phyloP scores from a whole-genome alignment of 2,329 filamentous ascomycete species.

The Zopfia rhizophila region DNA sequence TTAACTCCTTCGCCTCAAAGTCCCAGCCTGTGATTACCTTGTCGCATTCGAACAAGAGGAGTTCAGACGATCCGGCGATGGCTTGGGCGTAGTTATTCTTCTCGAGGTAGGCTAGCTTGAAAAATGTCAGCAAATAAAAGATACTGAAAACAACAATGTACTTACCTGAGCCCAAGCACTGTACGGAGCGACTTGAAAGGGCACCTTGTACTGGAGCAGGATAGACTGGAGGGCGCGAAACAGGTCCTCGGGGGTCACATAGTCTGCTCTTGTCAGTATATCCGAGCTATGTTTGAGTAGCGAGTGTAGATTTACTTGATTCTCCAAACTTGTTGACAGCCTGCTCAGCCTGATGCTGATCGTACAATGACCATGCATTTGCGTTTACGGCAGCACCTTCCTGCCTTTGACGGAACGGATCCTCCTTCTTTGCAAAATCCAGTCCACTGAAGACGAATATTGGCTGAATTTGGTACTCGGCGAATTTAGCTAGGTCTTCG shows the following conservation, averaged over 20 bases:
- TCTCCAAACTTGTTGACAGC: conserved; percentile 90
- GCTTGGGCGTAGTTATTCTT: conserved; percentile 71
- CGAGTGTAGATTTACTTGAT: conserved; percentile 66
- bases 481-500: conserved; percentile 78
- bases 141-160: conserved; percentile 13
- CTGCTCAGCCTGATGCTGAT: conserved; percentile 78
- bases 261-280: conserved; percentile 62
- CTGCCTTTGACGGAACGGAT: conserved; percentile 67
- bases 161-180: conserved; percentile 85
- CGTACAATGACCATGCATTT: conserved; percentile 88
- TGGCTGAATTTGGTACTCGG: conserved; percentile 75
- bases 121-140: conserved; percentile 39
- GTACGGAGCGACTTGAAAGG: conserved; percentile 87
- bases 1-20: conserved; percentile 74
- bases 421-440: conserved; percentile 75
- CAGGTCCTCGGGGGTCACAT: conserved; percentile 71
- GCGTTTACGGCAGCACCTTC: conserved; percentile 75
- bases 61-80: conserved; percentile 84
- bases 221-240: conserved; percentile 81
- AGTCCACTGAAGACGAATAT: conserved; percentile 94
- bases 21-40: conserved; percentile 76
- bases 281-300: neutral
- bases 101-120: conserved; percentile 80
- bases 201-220: conserved; percentile 73
- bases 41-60: conserved; percentile 85